Conservation (phyloP, 169 alveolate genomes). For the Babesia gibsoni region DNA sequence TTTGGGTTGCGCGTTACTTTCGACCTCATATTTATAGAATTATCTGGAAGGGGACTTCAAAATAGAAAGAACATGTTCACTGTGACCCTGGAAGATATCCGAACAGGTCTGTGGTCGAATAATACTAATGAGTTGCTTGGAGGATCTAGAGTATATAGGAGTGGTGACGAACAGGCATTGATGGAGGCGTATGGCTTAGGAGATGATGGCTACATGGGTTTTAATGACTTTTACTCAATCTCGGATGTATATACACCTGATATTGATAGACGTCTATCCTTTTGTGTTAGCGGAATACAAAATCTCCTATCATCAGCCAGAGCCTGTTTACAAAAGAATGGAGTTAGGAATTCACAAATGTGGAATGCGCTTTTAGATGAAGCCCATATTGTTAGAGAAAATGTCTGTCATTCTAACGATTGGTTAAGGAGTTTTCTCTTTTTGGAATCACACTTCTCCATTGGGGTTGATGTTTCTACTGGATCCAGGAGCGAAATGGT, state of each 20-base stretch:
- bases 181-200: too few relatives aligned
- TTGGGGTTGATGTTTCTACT: slow-evolving; percentile 40
- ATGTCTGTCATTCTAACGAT: too few relatives aligned
- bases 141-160: too few relatives aligned
- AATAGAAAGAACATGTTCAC: slow-evolving; percentile 24
- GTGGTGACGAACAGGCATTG: too few relatives aligned
- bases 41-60: slow-evolving; percentile 22
- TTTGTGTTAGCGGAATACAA: neutral
- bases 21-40: slow-evolving; percentile 46
- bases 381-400: too few relatives aligned
- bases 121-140: neutral
- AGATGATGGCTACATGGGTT: neutral
- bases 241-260: neutral
- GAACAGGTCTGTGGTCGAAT: slow-evolving; percentile 41
- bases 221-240: neutral
- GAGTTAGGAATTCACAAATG: too few relatives aligned
- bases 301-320: neutral
- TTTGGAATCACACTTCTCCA: slow-evolving; percentile 15
- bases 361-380: too few relatives aligned
- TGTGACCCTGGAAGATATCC: slow-evolving; percentile 51
- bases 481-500: slow-evolving; percentile 50
- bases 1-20: slow-evolving; percentile 27
- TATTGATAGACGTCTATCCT: neutral
- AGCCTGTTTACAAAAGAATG: too few relatives aligned
- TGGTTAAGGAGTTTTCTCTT: neutral